phyloP scores from a whole-genome alignment of 805 yeast genomes.

The Ogataea salicorniae region DNA sequence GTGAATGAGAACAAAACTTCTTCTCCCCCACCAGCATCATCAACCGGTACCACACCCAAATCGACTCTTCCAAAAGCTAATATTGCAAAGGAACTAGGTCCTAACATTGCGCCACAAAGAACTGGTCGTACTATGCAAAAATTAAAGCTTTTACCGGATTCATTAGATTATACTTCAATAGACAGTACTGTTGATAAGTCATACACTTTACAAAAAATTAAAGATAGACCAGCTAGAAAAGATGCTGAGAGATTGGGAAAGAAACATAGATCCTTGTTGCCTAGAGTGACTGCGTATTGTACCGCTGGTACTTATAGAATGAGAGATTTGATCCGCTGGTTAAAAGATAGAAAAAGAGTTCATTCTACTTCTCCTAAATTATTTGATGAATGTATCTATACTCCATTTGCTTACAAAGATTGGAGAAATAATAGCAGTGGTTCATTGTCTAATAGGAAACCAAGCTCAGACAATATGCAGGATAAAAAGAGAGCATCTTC shows the following conservation, averaged over 20 bases:
- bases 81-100: slow-evolving; percentile 33
- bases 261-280: slow-evolving; percentile 74
- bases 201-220: slow-evolving; percentile 81
- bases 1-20: too few species aligned
- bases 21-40: background rate
- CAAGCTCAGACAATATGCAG: slow-evolving; percentile 3
- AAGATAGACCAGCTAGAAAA: slow-evolving; percentile 81
- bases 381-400: slow-evolving; percentile 91
- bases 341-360: slow-evolving; percentile 67
- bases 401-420: slow-evolving; percentile 80
- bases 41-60: background rate
- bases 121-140: slow-evolving; percentile 71
- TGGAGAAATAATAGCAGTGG: slow-evolving; percentile 50
- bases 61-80: background rate
- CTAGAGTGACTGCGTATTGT: slow-evolving; percentile 94
- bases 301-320: slow-evolving; percentile 89
- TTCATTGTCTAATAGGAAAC: slow-evolving; percentile 4
- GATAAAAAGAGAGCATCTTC: slow-evolving; percentile 5
- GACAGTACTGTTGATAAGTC: slow-evolving; percentile 34
- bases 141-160: slow-evolving; percentile 65
- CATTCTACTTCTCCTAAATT: slow-evolving; percentile 80
- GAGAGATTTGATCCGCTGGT: slow-evolving; percentile 82
- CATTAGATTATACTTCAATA: slow-evolving; percentile 30
- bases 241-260: slow-evolving; percentile 94
- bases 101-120: slow-evolving; percentile 66